Evolutionary conservation across 768 basidiomycete genomes (phyloP).

Genomic region (Aureoboletus auriporus): DNA sequence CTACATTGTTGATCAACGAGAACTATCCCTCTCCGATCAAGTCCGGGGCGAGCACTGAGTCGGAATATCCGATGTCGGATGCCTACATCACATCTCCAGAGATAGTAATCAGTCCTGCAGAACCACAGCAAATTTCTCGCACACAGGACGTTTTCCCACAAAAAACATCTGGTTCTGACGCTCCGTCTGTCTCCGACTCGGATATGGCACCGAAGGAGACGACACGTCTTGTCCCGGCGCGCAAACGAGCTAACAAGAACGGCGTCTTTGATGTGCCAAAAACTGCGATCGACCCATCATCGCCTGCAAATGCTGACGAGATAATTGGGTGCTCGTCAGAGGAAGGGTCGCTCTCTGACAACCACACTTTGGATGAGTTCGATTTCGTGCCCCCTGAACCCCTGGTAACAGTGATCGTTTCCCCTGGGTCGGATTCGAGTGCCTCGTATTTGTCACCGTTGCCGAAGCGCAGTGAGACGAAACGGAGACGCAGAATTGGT

Average conservation of each 20-base stretch:
- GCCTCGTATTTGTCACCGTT: slow-evolving; percentile 10
- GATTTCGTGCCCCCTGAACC: slow-evolving; percentile 24
- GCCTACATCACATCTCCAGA: slow-evolving; percentile 20
- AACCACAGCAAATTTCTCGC: slow-evolving; percentile 32
- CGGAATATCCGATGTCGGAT: slow-evolving; percentile 15
- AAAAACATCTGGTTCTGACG: slow-evolving; percentile 10
- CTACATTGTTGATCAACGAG: neutral
- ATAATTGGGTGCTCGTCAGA: slow-evolving; percentile 7
- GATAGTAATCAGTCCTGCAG: neutral
- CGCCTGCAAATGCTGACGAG: neutral
- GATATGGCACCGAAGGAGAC: neutral
- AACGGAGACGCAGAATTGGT: slow-evolving; percentile 5
- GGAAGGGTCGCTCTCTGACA: slow-evolving; percentile 12
- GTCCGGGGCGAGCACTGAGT: slow-evolving; percentile 16
- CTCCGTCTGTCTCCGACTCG: neutral
- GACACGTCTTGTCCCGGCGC: neutral
- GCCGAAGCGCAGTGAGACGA: slow-evolving; percentile 9
- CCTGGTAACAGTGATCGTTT: neutral
- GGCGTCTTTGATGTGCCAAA: slow-evolving; percentile 3
- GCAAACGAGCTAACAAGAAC: neutral
- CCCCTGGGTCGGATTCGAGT: slow-evolving; percentile 21
- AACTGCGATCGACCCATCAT: slow-evolving; percentile 11
- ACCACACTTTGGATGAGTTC: slow-evolving; percentile 28
- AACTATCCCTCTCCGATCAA: neutral
- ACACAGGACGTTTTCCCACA: slow-evolving; percentile 34